Evolutionary conservation across 2,329 filamentous ascomycete genomes (phyloP), one percentile per base, ranked within the genome.

Genomic region (Trichoderma simmonsii): DNA sequence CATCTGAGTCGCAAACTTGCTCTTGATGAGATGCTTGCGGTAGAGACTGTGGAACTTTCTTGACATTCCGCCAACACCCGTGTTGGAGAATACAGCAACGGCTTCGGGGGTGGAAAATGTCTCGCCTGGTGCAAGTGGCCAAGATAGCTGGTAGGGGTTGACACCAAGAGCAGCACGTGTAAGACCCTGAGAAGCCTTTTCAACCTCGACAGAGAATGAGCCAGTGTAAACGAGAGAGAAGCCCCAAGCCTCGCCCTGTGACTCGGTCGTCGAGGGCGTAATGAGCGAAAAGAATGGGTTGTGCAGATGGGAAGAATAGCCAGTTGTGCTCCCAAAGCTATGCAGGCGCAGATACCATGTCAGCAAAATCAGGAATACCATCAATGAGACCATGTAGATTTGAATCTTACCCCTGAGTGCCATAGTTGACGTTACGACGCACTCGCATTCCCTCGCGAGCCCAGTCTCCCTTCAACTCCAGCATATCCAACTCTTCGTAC

Each of bases 161-260:
- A 91, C 81, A 8, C 90, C 90, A 2, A 91, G 80, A 15, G 89
- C 78, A 1, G 88, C 87, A 3, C 90, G 86, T 0, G 89, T 88
- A 71, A 89, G 83, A 0, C 89, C 89, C 51, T 90, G 88, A 0
- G 89, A 89, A 72, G 86, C 86, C 69, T 88, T 88, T 75, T 91
- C 89, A 0, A 90, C 85, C n/a, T 88, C 85, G 0, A 86, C 87
- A 1, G 85, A 82, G 75, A 91, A 91, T 0, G 88, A 91, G 2
- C 90, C 90, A 0, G 88, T 88, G 78, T 91, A 92, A 21, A 92
- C 82, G 2, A 91, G 83, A 1, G 88, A 90, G 78, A 91, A 91
- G 0, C 89, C 90, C 84, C 88, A 91, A 7, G 87, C 89, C 48
- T 90, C 85, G 1, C 90, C 90, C 2, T 85, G 83, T 0, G 85